Base-by-base conservation (phyloP, 2,329 filamentous ascomycete genomes). In the Dothistroma septosporum region DNA sequence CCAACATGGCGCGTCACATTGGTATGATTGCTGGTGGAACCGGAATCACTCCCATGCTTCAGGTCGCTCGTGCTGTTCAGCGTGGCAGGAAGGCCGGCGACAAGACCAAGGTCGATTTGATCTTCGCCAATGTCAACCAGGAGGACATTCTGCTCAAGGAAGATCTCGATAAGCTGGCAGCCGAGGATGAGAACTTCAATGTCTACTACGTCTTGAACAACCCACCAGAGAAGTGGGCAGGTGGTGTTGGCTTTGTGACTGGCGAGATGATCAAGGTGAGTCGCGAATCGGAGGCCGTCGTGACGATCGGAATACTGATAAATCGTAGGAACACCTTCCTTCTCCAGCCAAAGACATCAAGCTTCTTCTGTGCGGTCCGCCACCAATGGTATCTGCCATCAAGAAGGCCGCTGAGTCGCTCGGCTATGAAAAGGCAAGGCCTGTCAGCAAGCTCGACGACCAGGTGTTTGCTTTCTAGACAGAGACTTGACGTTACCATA, bases 1-100 rank as follows among this genome's bases (percentile, higher is more conserved):
- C 93, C 70, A 97, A 97, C 83, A 93, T 99, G 90, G 91, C 93
- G 70, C 88, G 90, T 66, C 90, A 90, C 78, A 96, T 99, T 69
- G 94, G 92, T 74, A 99, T 99, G 94, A 91, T 99, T 74, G 92
- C 94, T 66, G 94, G 94, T 68, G 94, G 94, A 67, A 97, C 94
- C 35, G 94, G 94, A 69, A 97, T 99, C 76, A 97, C 94, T 10
- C 94, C 94, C 63, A 99, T 99, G 94, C 85, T 97, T 65, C 94
- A 99, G 81, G 87, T 99, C 70, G 87, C 96, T 75, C 89, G 92
- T 72, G 94, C 93, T 61, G 92, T 97, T 69, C 85, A 73, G 48
- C 64, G 74, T 32, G 73, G 73, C 11, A 64, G 74, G 57, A 77
- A 77, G 62, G 80, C 79, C 69, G 82, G 86, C 58, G 81, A 86